Evolutionary conservation across 1,139 yeast species (phyloP).

Genomic region (Candida sojae): DNA sequence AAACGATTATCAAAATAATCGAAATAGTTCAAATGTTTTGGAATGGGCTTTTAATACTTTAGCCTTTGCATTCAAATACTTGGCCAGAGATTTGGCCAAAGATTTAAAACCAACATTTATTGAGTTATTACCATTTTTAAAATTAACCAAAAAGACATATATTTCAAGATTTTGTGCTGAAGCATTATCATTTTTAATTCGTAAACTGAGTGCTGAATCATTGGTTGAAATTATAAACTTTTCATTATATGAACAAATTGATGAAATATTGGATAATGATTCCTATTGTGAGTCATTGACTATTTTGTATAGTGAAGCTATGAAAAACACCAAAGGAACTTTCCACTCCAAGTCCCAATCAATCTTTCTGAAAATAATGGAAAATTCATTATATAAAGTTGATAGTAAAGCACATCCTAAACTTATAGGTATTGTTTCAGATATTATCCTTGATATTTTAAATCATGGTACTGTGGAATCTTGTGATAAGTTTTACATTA

Average conservation of each 20-base stretch:
- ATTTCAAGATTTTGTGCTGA: conserved; percentile 87
- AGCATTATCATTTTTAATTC: conserved; percentile 78
- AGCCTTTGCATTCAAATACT: conserved; percentile 87
- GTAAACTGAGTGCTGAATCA: conserved; percentile 60
- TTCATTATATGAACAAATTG: conserved; percentile 50
- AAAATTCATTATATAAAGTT: conserved; percentile 28
- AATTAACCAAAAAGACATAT: conserved; percentile 54
- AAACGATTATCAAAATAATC: conserved; percentile 43
- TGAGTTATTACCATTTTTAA: conserved; percentile 64
- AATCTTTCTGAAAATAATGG: conserved; percentile 49
- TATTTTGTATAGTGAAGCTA: conserved; percentile 69
- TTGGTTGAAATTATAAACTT: conserved; percentile 50
- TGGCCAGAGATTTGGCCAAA: conserved; percentile 61
- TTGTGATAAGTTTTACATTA: conserved; percentile 46
- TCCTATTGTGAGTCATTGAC: conserved; percentile 59
- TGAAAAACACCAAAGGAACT: conserved; percentile 69
- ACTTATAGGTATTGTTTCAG: conserved; percentile 51
- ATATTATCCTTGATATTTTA: conserved; percentile 59
- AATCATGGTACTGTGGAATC: conserved; percentile 62
- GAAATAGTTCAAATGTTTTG: conserved; percentile 62
- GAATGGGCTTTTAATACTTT: conserved; percentile 85
- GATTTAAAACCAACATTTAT: conserved; percentile 72
- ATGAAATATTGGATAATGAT: conserved; percentile 29
- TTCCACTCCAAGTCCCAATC: conserved; percentile 70
- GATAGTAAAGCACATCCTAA: conserved; percentile 14